Base-by-base conservation (phyloP, 2,329 filamentous ascomycete species). In the Scopulariopsis brevicaulis region DNA sequence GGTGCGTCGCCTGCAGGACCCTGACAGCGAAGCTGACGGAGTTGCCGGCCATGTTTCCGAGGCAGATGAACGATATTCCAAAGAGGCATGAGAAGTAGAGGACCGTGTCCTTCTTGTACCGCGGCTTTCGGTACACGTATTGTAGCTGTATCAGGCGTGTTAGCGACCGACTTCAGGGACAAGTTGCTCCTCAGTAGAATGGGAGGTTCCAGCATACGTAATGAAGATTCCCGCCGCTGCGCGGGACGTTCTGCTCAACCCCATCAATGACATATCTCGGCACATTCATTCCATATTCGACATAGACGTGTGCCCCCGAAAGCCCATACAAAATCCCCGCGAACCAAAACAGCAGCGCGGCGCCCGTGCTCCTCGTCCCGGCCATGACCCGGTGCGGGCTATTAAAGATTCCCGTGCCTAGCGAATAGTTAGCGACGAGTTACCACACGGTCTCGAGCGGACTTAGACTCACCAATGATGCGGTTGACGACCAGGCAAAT, bases 11-110 rank as follows among this genome's bases (percentile, higher is more conserved):
- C n/a, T 65, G 61, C 3, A 76, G 62, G 3, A 73, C 66, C 54
- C 74, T 70, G 1, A 70, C 63, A 11, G 72, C 75, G 61, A 79
- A 79, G 55, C 69, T 69, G 32, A 80, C 70, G 15, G 73, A 73
- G 64, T 81, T 80, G 35, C 74, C 74, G 0, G 74, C 70, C 63
- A 77, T 73, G 60, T 78, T 79, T 15, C 76, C 77, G 7, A 79
- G 63, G 20, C 71, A 62, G 6, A 79, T 71, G 64, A 76, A 79
- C 40, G 68, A 64, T 24, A 77, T 65, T 2, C 71, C 75, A 60
- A 73, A 80, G 12, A 77, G 65, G 54, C 73, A 77, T 1, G 73
- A 75, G 7, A 71, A 67, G 4, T 77, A 61, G 2, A 75, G 68
- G 4, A 71, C 62, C 0, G 70, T 71, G 54, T 67, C 63, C 43